Base-by-base conservation (phyloP, 441 rosid species). In the Corymbia citriodora region DNA sequence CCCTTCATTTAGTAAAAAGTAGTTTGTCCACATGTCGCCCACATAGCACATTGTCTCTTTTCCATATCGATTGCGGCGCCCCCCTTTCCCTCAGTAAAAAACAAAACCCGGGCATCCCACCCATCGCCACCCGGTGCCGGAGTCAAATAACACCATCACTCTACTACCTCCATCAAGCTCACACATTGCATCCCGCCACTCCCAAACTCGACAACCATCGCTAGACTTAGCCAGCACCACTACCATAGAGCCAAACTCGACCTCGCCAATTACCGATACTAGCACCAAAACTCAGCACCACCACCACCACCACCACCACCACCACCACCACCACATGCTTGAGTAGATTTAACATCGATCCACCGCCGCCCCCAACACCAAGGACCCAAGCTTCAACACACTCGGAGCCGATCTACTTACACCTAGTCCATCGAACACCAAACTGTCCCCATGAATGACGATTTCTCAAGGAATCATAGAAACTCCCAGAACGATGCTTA, bases 301-400 rank as follows among this genome's bases (percentile, higher is more conserved):
- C 40, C 5, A 16, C 0, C 17, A 0, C 2, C 48, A 68, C 21
- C 79, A 9, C 45, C 17, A 0, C 2, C 63, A 21, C 29, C 29
- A 36, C 40, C 5, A 16, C 0, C 17, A 0, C 2, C 48, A 68
- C 21, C 79, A 9, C 45, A 4, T 0, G 45, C 12, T 68, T 31
- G 45, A 68, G 6, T 68, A 68, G 10, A 68, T 68, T 68, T 68
- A 68, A 23, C 45, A 31, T 3, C 0, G 0, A 70, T 9, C 4
- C 21, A 2, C 8, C 81, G 17, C 48, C 11, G 1, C 25, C 25
- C 5, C 27, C 82, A 36, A 36, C 82, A 72, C 82, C 2, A 72
- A 72, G 18, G 49, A 19, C 15, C 49, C 7, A 7, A 19, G 27
- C 27, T 36, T 36, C 49, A 21, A 19, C 27, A 19, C 49, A 10